Evolutionary conservation across 352 stramenopile species (phyloP), one percentile per base, ranked within the genome.

Genomic region (Thraustochytrium sp.): DNA sequence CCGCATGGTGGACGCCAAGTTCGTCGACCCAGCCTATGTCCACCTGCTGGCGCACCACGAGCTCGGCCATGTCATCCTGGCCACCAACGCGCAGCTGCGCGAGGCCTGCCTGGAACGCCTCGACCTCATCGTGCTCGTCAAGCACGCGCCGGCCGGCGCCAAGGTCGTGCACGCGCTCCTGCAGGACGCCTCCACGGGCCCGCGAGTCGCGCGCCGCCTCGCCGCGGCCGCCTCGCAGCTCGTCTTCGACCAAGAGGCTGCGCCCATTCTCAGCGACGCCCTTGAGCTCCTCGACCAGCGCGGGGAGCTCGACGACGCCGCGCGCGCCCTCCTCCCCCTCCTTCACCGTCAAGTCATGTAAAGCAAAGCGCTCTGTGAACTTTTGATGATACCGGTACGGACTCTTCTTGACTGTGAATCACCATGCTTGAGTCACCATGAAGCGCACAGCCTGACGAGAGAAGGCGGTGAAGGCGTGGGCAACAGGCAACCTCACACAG

Each of bases 21-120:
- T 72, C 26, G 59, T 72, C 9, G 59, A 72, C 36, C 59, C 59
- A 16, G 59, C 59, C 16, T 72, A 72, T 72, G 59, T 72, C 16
- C 59, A 72, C 40, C 13, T 72, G 11, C 59, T 72, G 16, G 59
- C 59, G 16, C 59, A 72, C 59, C 46, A 53, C 62, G 62, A 56
- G 31, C 42, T 80, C 5, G 31, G 31, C 18, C 42, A 46, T 2
- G 18, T 38, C 42, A 40, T 75, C 13, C 37, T 80, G 8, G n/a
- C 8, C 42, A 29, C 40, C 13, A 48, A 34, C 53, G 46, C 68
- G 34, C 21, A 44, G 48, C 48, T 80, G 8, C 68, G 31, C n/a
- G 31, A 55, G 48, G 53, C 48, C 44, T 61, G 48, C 37, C 9
- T 80, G 34, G 68, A 80, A 26, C 62, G 62, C 38, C 62, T 51